These are phyloP conservation scores for Agarophyton chilense DNA, from an alignment of 23 red algal genomes.

Conservation along the genomic window DNA sequence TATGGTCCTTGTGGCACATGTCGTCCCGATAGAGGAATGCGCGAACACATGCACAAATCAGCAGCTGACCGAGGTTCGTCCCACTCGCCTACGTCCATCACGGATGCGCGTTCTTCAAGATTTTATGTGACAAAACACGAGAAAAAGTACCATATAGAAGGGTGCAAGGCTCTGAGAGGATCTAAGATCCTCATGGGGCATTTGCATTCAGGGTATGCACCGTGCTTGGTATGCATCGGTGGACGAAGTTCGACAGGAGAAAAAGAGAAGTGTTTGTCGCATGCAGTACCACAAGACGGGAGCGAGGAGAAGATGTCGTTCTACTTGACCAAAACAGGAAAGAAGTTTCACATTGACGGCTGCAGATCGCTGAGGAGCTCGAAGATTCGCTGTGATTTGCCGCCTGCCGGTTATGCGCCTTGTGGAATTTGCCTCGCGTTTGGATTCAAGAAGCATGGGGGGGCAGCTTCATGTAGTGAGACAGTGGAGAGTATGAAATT, in stretches of 20 bases:
- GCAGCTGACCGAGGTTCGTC: not conserved
- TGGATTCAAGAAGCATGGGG: not conserved
- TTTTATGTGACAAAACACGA: not conserved
- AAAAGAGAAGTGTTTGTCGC: not conserved
- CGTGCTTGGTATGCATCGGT: not conserved
- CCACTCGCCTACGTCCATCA: not conserved
- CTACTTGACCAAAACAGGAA: not conserved
- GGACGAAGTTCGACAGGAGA: not conserved
- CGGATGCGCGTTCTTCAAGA: not conserved
- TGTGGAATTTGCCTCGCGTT: not conserved
- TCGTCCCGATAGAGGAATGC: not conserved
- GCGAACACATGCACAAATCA: not conserved
- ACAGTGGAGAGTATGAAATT: not conserved
- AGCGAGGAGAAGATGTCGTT: not conserved
- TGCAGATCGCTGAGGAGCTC: not conserved
- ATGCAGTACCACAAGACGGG: not conserved
- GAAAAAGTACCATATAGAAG: not conserved
- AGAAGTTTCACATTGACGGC: not conserved
- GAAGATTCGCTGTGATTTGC: not conserved
- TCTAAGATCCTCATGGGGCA: not conserved
- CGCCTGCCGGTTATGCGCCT: not conserved
- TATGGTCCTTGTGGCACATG: not conserved
- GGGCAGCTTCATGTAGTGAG: not conserved
- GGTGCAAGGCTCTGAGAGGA: not conserved
- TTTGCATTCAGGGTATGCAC: not conserved